These are phyloP conservation scores for Hordeum pubiflorum DNA, from an alignment of 202 grass and related monocot species.

Conservation along the genomic window DNA sequence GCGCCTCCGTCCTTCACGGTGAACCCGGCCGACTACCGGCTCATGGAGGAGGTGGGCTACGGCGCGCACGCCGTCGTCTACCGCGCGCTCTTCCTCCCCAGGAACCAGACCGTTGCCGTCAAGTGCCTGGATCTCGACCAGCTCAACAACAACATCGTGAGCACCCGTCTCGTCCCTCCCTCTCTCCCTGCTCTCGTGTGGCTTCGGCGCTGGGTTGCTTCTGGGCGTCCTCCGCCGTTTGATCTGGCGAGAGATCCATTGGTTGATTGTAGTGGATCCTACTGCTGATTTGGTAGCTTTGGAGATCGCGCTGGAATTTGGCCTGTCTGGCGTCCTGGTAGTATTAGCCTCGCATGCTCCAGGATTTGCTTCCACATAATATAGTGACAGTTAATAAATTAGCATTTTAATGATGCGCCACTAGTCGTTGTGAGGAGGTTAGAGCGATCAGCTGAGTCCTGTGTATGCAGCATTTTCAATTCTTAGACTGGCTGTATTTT, in stretches of 20 bases:
- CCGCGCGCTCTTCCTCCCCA: constrained; percentile 72
- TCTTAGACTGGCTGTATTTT: neutral
- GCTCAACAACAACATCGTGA: constrained; percentile 94
- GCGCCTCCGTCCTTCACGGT: constrained; percentile 46
- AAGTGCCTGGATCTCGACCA: constrained; percentile 99
- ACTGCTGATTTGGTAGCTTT: constrained; percentile 20
- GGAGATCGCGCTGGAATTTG: constrained; percentile 13
- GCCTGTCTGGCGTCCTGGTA: neutral
- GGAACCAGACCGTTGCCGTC: constrained; percentile 67
- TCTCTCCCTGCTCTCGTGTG: neutral
- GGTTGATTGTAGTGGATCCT: constrained; percentile 10
- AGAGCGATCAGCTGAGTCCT: neutral
- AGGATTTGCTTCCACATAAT: neutral
- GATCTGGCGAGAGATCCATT: constrained; percentile 42
- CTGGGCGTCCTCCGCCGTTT: constrained; percentile 20
- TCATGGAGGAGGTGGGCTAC: constrained; percentile 82
- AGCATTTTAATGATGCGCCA: constrained; percentile 20
- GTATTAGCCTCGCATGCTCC: neutral
- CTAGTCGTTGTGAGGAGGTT: constrained; percentile 21
- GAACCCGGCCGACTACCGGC: constrained; percentile 53
- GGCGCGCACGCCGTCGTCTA: constrained; percentile 89
- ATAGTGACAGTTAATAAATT: neutral
- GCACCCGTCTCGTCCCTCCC: neutral
- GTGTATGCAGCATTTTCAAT: constrained; percentile 18
- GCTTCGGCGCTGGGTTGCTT: neutral